Percentiles rank a stretch among this genome's conserved stretches.
These are phyloP conservation scores for Coniella vitis DNA, from an alignment of 2,329 filamentous ascomycete genomes.

Conservation along the genomic window DNA sequence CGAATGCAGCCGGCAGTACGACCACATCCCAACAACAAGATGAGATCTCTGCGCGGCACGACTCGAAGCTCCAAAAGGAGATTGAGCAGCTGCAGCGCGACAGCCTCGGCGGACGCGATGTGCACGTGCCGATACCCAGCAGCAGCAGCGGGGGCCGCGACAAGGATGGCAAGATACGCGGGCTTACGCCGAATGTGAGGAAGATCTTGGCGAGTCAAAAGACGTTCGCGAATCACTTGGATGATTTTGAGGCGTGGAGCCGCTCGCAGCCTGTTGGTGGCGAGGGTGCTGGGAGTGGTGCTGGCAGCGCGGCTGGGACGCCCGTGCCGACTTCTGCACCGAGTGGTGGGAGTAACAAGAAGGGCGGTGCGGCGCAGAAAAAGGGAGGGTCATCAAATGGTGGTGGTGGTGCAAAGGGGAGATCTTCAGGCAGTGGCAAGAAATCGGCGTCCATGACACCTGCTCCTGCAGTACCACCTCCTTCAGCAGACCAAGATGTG, in stretches of 20 bases:
- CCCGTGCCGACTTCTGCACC: conserved; percentile 6
- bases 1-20: conserved; percentile 42
- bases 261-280: conserved; percentile 37
- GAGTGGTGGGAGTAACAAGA: conserved; percentile 1
- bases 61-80: conserved; percentile 73
- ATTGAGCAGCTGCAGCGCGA: conserved; percentile 79
- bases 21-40: conserved; percentile 43
- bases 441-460: conserved; percentile 5
- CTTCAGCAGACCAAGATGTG: conserved; percentile 23
- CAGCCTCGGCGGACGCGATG: conserved; percentile 55
- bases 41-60: conserved; percentile 74
- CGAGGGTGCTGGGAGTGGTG: conserved; percentile 19
- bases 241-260: conserved; percentile 61
- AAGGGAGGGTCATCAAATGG: conserved; percentile 15
- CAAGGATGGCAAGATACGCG: conserved; percentile 37
- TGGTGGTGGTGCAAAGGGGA: not conserved
- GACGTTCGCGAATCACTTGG: conserved; percentile 75
- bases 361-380: not conserved
- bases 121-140: conserved; percentile 63
- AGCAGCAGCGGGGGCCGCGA: conserved; percentile 21
- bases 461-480: not conserved
- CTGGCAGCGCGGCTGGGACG: conserved; percentile 21
- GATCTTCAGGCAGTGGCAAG: conserved; percentile 5
- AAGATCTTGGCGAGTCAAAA: conserved; percentile 76
- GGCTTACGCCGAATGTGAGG: conserved; percentile 59